Conservation (phyloP, 73 alveolate genomes). For the Breviolum minutum region DNA sequence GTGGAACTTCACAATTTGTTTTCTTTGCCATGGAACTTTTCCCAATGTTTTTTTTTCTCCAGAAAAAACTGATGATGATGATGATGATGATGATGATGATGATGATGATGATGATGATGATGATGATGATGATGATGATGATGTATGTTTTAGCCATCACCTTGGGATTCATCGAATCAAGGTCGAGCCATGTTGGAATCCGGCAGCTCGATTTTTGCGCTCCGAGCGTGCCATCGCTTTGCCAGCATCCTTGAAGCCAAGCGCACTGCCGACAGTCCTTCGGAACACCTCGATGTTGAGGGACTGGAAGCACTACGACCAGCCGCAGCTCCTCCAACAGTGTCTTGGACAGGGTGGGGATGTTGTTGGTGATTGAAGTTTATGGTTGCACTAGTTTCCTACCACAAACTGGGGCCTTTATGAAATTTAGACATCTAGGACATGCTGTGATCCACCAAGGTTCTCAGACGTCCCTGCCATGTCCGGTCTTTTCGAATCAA, state of each 20-base stretch:
- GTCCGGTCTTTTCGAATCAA: constrained; percentile 36
- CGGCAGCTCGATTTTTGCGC: constrained; percentile 11
- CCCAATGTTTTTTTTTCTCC: not conserved
- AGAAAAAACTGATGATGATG: too few relatives aligned
- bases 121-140: too few relatives aligned
- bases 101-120: too few relatives aligned
- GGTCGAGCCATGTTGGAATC: constrained; percentile 16
- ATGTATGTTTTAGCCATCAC: not conserved
- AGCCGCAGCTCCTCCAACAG: constrained; percentile 31
- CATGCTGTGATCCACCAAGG: not conserved
- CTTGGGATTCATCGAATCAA: not conserved
- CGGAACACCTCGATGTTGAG: constrained; percentile 8
- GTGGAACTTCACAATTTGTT: not conserved
- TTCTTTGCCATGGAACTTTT: not conserved
- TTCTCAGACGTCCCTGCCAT: constrained; percentile 38
- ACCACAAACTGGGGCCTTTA: too few relatives aligned
- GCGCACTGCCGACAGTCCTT: not conserved
- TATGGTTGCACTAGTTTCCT: not conserved
- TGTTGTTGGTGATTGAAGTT: not conserved
- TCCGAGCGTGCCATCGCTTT: constrained; percentile 24
- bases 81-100: too few relatives aligned
- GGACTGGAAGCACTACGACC: constrained; percentile 25
- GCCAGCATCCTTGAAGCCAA: not conserved
- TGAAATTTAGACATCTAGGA: not conserved
- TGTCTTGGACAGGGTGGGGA: not conserved